A percentile compares a stretch with the other conserved stretches of the same genome.
Conservation (phyloP, 2,329 filamentous ascomycete species). For the Aspergillus neotritici region DNA sequence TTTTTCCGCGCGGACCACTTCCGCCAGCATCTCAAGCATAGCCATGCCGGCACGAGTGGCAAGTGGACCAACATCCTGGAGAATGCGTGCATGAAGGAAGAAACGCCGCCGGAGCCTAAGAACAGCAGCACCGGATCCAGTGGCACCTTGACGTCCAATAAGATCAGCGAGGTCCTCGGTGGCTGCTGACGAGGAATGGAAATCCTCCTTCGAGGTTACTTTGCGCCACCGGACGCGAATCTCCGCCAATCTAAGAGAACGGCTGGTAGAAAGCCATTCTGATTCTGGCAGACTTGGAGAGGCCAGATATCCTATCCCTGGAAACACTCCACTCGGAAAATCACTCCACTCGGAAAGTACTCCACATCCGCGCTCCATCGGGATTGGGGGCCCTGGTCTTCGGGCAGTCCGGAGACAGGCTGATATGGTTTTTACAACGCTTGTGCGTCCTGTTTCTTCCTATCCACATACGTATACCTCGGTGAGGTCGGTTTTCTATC, state of each 20-base stretch:
- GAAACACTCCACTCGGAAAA: too few relatives aligned
- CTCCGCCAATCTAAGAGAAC: background rate
- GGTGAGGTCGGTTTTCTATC: too few relatives aligned
- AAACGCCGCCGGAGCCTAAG: slow-evolving; percentile 41
- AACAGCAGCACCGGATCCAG: slow-evolving; percentile 4
- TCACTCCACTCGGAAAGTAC: too few relatives aligned
- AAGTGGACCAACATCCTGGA: slow-evolving; percentile 99
- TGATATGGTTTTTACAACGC: too few relatives aligned
- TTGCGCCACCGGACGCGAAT: background rate
- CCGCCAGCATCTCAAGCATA: slow-evolving; percentile 95
- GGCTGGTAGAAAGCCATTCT: background rate
- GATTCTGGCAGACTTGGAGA: too few relatives aligned
- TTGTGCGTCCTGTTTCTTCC: background rate
- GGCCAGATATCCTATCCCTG: too few relatives aligned
- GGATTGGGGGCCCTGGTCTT: too few relatives aligned
- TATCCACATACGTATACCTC: background rate
- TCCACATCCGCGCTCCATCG: too few relatives aligned
- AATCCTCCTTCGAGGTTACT: background rate
- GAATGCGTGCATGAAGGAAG: slow-evolving; percentile 93
- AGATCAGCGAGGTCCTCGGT: slow-evolving; percentile 27
- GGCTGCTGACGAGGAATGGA: slow-evolving; percentile 21
- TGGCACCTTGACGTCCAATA: slow-evolving; percentile 22
- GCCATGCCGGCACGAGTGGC: slow-evolving; percentile 88
- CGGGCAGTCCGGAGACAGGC: too few relatives aligned
- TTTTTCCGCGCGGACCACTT: slow-evolving; percentile 98